Percentiles rank a stretch among this genome's conserved stretches.
These are phyloP conservation scores for Candida maltosa DNA, from an alignment of 805 yeast genomes.

Conservation along the genomic window DNA sequence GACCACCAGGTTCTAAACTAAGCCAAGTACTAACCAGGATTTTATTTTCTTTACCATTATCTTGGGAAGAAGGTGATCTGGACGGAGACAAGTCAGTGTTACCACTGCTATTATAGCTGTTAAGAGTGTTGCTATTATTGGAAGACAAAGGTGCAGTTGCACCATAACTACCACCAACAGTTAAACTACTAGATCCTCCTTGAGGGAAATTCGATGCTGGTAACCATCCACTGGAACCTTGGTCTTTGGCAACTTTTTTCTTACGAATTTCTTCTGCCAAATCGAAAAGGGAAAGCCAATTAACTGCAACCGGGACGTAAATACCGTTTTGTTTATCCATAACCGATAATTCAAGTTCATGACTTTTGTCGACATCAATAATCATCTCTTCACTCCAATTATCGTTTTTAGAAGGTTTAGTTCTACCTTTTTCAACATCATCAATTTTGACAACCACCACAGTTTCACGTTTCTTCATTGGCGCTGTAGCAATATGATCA, in stretches of 20 bases:
- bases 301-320: constrained; percentile 82
- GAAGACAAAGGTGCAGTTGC: constrained; percentile 2
- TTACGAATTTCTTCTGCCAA: constrained; percentile 93
- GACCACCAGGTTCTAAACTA: constrained; percentile 91
- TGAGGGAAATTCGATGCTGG: constrained; percentile 60
- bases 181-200: constrained; percentile 5
- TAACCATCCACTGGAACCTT: constrained; percentile 81
- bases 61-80: constrained; percentile 4
- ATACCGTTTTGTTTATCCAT: constrained; percentile 65
- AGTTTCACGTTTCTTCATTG: constrained; percentile 78
- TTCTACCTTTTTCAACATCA: constrained; percentile 77
- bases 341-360: constrained; percentile 85
- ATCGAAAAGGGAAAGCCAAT: constrained; percentile 89
- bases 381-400: constrained; percentile 82
- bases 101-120: constrained; percentile 1
- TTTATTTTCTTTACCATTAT: constrained; percentile 14
- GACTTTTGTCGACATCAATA: constrained; percentile 82
- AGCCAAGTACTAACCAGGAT: constrained; percentile 77
- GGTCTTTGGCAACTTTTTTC: constrained; percentile 73
- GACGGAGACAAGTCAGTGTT: not conserved
- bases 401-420: constrained; percentile 72
- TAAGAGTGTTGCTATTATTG: not conserved
- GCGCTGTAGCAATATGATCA: constrained; percentile 86
- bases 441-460: constrained; percentile 78
- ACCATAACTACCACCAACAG: constrained; percentile 1